A percentile compares a stretch with the other conserved stretches of the same genome.
Conservation (phyloP, 352 stramenopile species). For the Peronospora belbahrii region DNA sequence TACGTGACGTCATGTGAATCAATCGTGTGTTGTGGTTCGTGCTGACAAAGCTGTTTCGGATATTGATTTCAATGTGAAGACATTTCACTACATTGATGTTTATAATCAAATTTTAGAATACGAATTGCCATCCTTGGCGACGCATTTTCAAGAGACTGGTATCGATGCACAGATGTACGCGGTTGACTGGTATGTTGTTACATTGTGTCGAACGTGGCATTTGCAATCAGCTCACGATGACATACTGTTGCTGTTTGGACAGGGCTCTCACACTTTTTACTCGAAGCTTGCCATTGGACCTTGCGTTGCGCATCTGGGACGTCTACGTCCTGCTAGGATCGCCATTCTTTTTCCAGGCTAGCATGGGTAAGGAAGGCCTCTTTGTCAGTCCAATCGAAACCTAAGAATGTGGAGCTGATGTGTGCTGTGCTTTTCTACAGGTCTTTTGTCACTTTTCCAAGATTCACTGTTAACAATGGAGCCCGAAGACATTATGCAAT, state of each 20-base stretch:
- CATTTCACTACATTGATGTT: slow-evolving; percentile 75
- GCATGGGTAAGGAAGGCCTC: slow-evolving; percentile 49
- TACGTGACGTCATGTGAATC: slow-evolving; percentile 25
- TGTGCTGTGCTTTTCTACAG: slow-evolving; percentile 19
- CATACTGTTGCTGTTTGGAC: not conserved
- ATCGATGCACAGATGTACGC: slow-evolving; percentile 86
- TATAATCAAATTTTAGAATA: slow-evolving; percentile 81
- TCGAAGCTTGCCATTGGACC: slow-evolving; percentile 54
- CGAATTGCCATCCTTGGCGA: slow-evolving; percentile 52
- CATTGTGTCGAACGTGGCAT: not conserved
- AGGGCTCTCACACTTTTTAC: slow-evolving; percentile 82
- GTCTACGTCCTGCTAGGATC: slow-evolving; percentile 74
- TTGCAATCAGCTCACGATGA: not conserved
- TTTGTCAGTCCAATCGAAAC: not conserved
- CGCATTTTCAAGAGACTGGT: slow-evolving; percentile 59
- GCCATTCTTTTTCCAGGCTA: slow-evolving; percentile 83
- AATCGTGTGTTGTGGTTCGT: not conserved
- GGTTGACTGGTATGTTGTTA: slow-evolving; percentile 60
- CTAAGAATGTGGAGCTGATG: slow-evolving; percentile 1
- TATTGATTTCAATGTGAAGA: slow-evolving; percentile 29
- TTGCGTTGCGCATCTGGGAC: slow-evolving; percentile 77
- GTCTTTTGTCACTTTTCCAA: slow-evolving; percentile 64
- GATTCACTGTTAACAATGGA: slow-evolving; percentile 64
- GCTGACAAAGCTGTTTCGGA: slow-evolving; percentile 3
- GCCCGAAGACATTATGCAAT: slow-evolving; percentile 64